These are phyloP conservation scores for Alloteropsis semialata DNA, from an alignment of 176 grass and related monocot genomes.

Conservation along the genomic window DNA sequence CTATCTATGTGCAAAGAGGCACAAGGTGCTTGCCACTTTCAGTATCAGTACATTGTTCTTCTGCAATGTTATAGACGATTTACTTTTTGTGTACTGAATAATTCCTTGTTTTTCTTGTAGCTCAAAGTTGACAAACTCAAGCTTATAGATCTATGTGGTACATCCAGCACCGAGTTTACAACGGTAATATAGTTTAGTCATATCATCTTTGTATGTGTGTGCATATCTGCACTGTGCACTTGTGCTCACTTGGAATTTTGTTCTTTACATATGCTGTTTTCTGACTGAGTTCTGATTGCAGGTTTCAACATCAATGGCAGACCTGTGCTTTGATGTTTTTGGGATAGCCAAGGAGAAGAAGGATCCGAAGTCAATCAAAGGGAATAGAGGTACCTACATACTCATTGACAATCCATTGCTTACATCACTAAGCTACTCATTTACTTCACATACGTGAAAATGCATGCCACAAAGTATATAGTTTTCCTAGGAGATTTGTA, in stretches of 20 bases:
- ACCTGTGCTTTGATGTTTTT: conserved; percentile 96
- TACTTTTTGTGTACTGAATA: conserved; percentile 15
- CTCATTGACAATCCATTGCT: neutral
- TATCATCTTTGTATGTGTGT: neutral
- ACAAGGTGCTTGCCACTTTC: conserved; percentile 57
- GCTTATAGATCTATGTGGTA: conserved; percentile 84
- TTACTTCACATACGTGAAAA: neutral
- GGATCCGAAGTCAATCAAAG: conserved; percentile 83
- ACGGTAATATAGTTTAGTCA: conserved; percentile 40
- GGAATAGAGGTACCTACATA: conserved; percentile 66
- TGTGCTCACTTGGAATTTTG: neutral
- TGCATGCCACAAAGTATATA: neutral
- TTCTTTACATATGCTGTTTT: neutral
- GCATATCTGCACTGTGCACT: neutral
- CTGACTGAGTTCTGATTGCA: conserved; percentile 32
- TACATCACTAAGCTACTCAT: neutral
- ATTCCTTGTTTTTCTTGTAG: conserved; percentile 32
- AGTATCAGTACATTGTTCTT: neutral
- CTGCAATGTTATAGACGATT: neutral
- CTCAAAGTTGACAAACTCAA: conserved; percentile 95
- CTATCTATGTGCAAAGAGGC: conserved; percentile 93
- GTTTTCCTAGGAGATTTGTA: neutral
- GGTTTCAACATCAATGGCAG: conserved; percentile 94
- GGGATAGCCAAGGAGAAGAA: conserved; percentile 90
- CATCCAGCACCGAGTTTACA: conserved; percentile 85